Base-by-base conservation (phyloP, 768 basidiomycete genomes). In the Pleurotus eryngii region DNA sequence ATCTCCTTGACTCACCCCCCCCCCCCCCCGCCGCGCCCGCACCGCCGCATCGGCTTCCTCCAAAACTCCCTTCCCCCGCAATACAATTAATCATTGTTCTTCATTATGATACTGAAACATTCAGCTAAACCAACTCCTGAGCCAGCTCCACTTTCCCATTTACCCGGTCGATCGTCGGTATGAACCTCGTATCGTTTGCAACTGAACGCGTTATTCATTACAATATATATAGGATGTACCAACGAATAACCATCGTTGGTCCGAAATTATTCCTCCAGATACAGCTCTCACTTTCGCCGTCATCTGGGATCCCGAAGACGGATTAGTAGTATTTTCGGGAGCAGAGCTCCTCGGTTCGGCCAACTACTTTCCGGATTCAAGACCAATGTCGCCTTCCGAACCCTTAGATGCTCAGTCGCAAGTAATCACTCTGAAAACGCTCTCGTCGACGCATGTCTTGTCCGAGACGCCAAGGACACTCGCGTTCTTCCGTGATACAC, bases 271-370 rank as follows among this genome's bases (percentile, higher is more conserved):
- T 5, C 82, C 83, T 15, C 81, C 84, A 4, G 78, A 81, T 55
- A 70, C 79, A 24, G 82, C 77, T 2, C 70, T 85, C 59, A 82
- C 78, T 2, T 86, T 86, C 61, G 84, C 81, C 3, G 81, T 82
- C 5, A 65, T 85, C 30, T 86, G 80, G 80, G 82, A 84, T 58
- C 78, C 80, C 1, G 76, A 79, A 0, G 78, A 83, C 5, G 84
- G 81, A 35, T 75, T 84, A 61, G 73, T 85, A 58, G 76, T 78
- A 30, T 85, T 86, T 64, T 83, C 82, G 1, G 80, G 77, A 24
- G 75, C 80, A 24, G 68, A 72, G 49, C 74, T 84, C 37, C 68
- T 81, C 26, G 71, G 74, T 54, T 60, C 58, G 9, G 46, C 49
- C 30, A 58, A 59, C 24, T 53, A 63, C 43, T 30, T 38, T 38